Evolutionary conservation across 169 alveolate genomes (phyloP).

Genomic region (Cystoisospora suis): DNA sequence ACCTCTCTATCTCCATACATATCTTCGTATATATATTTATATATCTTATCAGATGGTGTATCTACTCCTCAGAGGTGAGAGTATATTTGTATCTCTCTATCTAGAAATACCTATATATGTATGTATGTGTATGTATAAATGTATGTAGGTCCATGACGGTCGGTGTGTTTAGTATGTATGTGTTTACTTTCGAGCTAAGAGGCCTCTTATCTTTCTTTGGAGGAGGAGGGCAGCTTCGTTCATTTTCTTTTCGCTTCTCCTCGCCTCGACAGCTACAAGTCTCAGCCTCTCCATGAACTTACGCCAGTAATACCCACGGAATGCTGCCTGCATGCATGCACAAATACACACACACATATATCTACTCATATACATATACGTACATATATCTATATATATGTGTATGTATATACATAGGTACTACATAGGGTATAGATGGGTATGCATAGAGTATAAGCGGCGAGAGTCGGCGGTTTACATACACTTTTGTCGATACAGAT

Average conservation of each 20-base stretch:
- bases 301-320: conserved; percentile 24
- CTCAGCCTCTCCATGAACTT: not conserved
- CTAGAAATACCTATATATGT: not conserved
- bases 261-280: not conserved
- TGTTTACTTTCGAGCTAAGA: not conserved
- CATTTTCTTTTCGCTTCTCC: not conserved
- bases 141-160: not conserved
- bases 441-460: not conserved
- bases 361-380: not conserved
- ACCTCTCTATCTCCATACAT: no score
- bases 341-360: not conserved
- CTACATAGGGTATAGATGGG: not conserved
- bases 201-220: not conserved
- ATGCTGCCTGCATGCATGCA: not conserved
- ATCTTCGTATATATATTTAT: not conserved
- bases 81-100: not conserved
- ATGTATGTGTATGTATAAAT: not conserved
- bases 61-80: no score
- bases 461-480: no score
- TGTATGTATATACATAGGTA: not conserved
- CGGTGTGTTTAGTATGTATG: not conserved
- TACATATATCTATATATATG: no score
- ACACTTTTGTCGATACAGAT: not conserved
- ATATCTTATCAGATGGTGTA: not conserved
- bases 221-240: conserved; percentile 7